phyloP scores from a whole-genome alignment of 1,284 basidiomycete genomes.

The Ganoderma multipileum region DNA sequence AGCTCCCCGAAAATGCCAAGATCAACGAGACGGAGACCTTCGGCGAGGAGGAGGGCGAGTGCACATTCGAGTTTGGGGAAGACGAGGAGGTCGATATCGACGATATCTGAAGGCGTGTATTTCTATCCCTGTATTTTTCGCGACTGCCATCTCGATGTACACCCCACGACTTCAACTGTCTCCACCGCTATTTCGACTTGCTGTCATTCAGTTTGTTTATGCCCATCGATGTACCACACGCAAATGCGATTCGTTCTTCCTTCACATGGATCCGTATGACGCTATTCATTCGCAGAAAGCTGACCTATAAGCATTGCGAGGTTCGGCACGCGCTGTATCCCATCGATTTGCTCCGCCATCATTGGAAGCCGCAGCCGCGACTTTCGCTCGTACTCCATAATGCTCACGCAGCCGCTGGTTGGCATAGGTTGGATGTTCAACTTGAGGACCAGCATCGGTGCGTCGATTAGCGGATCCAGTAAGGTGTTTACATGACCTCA shows the following conservation, averaged over 20 bases:
- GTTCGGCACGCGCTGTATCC: not conserved
- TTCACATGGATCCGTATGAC: not conserved
- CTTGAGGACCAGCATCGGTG: not conserved
- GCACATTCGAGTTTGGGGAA: constrained; percentile 89
- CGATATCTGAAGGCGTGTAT: constrained; percentile 61
- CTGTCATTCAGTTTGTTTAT: constrained; percentile 21
- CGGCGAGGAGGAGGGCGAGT: constrained; percentile 90
- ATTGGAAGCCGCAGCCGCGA: not conserved
- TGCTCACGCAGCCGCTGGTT: not conserved
- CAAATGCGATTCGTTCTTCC: not conserved
- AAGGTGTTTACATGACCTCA: not conserved
- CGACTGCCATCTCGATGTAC: constrained; percentile 23
- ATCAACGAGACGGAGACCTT: constrained; percentile 98
- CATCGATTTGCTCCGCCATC: not conserved
- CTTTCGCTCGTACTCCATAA: not conserved
- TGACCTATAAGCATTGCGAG: not conserved
- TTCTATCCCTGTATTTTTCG: constrained; percentile 36
- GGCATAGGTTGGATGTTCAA: not conserved
- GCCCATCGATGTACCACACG: constrained; percentile 19
- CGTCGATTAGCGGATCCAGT: not conserved
- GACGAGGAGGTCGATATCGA: constrained; percentile 86
- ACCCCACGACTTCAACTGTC: constrained; percentile 16
- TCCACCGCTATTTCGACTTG: constrained; percentile 8
- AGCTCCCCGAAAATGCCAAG: constrained; percentile 97
- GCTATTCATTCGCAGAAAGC: too few species aligned